phyloP scores from a whole-genome alignment of 2,329 filamentous ascomycete genomes.

The Xylaria sp. region DNA sequence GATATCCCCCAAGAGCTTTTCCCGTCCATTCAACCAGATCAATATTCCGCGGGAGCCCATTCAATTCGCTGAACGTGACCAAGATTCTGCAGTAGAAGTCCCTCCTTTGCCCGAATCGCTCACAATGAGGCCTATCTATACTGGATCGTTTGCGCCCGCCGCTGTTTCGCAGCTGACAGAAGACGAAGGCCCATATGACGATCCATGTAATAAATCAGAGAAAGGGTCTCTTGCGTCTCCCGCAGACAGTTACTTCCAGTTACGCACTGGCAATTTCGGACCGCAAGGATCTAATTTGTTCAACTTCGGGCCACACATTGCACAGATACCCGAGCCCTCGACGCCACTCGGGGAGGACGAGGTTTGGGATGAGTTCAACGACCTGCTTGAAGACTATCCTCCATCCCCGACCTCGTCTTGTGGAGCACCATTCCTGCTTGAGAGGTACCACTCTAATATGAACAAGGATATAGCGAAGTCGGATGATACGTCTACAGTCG shows the following conservation, averaged over 20 bases:
- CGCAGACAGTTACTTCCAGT: conserved; percentile 55
- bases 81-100: conserved; percentile 43
- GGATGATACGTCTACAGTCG: conserved; percentile 46
- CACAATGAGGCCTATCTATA: conserved; percentile 37
- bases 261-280: conserved; percentile 49
- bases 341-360: conserved; percentile 73
- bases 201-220: conserved; percentile 16
- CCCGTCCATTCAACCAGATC: conserved; percentile 65
- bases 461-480: conserved; percentile 33
- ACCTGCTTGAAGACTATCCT: conserved; percentile 66
- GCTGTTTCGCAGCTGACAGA: too few species aligned
- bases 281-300: conserved; percentile 63
- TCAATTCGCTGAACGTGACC: conserved; percentile 28
- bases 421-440: conserved; percentile 52
- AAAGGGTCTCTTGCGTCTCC: conserved; percentile 71
- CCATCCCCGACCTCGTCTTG: conserved; percentile 52
- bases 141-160: conserved; percentile 21
- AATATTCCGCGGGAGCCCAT: conserved; percentile 40
- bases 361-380: conserved; percentile 91
- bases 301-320: conserved; percentile 58
- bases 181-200: too few species aligned
- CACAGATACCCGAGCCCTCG: conserved; percentile 56
- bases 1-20: conserved; percentile 73
- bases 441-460: conserved; percentile 41
- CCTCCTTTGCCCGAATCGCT: conserved; percentile 40